Base-by-base conservation (phyloP, 305 asterid species). In the Fraxinus xanthoxyloides region DNA sequence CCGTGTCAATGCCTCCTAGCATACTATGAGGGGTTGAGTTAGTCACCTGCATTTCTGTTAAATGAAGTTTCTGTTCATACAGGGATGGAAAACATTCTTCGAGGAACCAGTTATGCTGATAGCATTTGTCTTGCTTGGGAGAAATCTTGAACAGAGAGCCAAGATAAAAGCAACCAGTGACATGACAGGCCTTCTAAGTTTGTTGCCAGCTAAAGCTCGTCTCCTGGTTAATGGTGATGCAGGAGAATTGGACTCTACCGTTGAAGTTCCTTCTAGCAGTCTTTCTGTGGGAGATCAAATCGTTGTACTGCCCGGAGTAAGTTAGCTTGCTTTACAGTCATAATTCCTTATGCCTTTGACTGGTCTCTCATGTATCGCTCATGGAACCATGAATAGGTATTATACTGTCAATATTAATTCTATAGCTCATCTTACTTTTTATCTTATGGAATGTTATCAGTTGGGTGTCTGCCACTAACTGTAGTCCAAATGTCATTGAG, bases 21-120 rank as follows among this genome's bases (percentile, higher is more conserved):
- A 77, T 77, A 82, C 28, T 9, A 43, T 77, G 40, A 35, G 40
- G 40, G 40, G 40, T 35, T 80, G 69, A 76, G 84, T 46, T 72
- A 34, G 63, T 54, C 76, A 82, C 72, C 80, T 82, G 85, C 81
- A 35, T 59, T 59, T 75, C 31, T 61, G 70, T 75, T 87, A 73
- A 84, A 81, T 83, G 86, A 75, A 36, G 46, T 73, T 82, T 82
- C 9, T 86, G 51, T 85, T 81, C 75, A 83, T 84, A 46, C 82
- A 94, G 99, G 99, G 99, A 81, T 96, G 99, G 99, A 96, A 87
- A 85, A 90, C 93, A 9, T 96, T 96, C 92, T 96, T 96, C 80
- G 99, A 96, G 86, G 99, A 96, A 87, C 99, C 99, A 63, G 90
- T 96, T 86, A 96, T 96, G 99, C 81, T 96, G 95, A 96, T 96